Conservation (phyloP, 2,329 filamentous ascomycete genomes). For the Sporothrix brasiliensis region DNA sequence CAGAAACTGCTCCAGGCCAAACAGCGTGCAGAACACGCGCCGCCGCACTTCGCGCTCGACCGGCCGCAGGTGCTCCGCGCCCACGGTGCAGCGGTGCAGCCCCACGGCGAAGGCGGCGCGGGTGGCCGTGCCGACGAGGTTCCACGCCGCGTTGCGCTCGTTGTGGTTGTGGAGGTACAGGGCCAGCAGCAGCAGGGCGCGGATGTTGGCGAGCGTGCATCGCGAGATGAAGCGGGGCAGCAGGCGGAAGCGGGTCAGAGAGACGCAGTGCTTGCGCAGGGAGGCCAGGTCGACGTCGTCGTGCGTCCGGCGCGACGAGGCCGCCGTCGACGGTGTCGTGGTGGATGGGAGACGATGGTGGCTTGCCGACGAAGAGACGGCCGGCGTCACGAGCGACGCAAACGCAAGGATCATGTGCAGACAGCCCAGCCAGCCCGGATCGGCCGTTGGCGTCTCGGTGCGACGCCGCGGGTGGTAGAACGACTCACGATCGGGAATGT, state of each 20-base stretch:
- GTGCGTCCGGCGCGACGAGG: neutral
- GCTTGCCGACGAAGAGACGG: neutral
- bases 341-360: neutral
- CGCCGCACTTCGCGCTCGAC: constrained; percentile 17
- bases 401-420: constrained; percentile 26
- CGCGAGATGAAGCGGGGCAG: constrained; percentile 21
- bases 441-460: neutral
- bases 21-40: constrained; percentile 23
- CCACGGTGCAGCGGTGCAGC: constrained; percentile 12
- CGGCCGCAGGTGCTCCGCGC: neutral
- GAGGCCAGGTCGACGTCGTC: constrained; percentile 4
- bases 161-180: constrained; percentile 27
- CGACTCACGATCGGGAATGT: neutral
- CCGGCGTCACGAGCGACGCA: constrained; percentile 4
- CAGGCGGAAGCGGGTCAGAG: constrained; percentile 6
- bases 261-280: constrained; percentile 3
- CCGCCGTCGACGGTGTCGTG: neutral
- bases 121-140: constrained; percentile 18
- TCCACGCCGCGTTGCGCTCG: constrained; percentile 22
- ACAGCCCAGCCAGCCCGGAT: constrained; percentile 24
- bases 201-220: constrained; percentile 23
- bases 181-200: constrained; percentile 13
- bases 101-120: constrained; percentile 24
- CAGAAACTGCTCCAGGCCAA: constrained; percentile 24
- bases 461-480: constrained; percentile 8